Evolutionary conservation across 2,329 filamentous ascomycete genomes (phyloP).

Genomic region (Tympanopsis confertula): DNA sequence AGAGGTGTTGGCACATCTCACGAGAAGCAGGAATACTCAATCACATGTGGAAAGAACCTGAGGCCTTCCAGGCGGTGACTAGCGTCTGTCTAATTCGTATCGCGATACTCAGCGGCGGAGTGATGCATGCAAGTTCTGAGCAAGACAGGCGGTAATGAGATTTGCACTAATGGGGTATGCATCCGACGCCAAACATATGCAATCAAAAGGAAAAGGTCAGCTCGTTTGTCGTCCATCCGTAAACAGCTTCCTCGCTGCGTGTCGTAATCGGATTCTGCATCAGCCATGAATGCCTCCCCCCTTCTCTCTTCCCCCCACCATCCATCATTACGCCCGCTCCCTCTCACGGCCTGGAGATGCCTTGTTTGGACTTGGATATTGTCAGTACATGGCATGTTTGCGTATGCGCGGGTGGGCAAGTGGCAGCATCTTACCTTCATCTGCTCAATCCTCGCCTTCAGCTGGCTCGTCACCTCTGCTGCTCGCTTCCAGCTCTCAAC

Average conservation of each 20-base stretch:
- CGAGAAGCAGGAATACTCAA: too few relatives aligned
- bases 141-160: too few relatives aligned
- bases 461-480: constrained; percentile 90
- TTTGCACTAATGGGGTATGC: too few relatives aligned
- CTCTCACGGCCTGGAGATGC: constrained; percentile 29
- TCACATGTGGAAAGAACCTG: too few relatives aligned
- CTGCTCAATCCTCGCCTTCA: constrained; percentile 95
- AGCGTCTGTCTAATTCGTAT: too few relatives aligned
- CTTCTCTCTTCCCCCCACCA: neutral
- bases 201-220: constrained; percentile 6
- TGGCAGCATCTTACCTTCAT: constrained; percentile 60
- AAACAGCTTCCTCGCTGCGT: constrained; percentile 2
- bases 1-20: too few relatives aligned
- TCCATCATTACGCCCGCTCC: neutral
- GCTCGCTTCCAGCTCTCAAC: constrained; percentile 94
- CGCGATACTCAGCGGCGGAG: too few relatives aligned
- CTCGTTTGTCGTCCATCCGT: constrained; percentile 3
- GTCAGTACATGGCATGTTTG: constrained; percentile 5
- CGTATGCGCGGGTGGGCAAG: neutral
- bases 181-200: constrained; percentile 21
- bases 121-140: too few relatives aligned
- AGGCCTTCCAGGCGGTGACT: too few relatives aligned
- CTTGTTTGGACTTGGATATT: constrained; percentile 32
- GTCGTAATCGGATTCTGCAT: neutral
- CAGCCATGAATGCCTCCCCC: too few relatives aligned